Base-by-base conservation (phyloP, 768 basidiomycete genomes). In the Sporobolomyces roseus region DNA sequence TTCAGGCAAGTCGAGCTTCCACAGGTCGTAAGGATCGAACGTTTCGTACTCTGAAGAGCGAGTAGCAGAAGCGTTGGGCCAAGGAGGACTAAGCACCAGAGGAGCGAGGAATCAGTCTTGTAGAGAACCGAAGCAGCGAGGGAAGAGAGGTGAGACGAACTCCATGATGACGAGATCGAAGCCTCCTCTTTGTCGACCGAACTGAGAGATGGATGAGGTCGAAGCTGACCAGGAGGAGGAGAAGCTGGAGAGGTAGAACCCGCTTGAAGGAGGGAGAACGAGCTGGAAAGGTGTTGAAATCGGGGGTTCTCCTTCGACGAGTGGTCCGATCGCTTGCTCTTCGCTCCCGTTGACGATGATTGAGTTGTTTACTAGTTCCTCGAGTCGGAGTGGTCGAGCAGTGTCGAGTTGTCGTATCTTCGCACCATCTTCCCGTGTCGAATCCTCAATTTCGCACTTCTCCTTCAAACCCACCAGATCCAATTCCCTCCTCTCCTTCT, bases 11-110 rank as follows among this genome's bases (percentile, higher is more conserved):
- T 62, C 63, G 1, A 72, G 66, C 4, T 72, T 52, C 71, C 71
- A 72, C 4, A 72, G 43, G 23, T 68, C 63, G 59, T 68, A 72
- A 6, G 71, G 50, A 45, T 72, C 71, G 49, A 72, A 72, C 1
- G 71, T 72, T 16, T 72, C 66, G 63, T 72, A 72, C 45, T 51
- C 46, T 5, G 53, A 17, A 0, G 71, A 64, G 5, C 71, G 62
- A 1, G 63, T 41, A 0, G 66, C 71, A 0, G 71, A 72, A 4
- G 71, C 49, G 45, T 72, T 72, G 0, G 71, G 71, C 71, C 71
- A 72, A 2, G 71, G 71, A 5, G 71, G 71, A 32, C 71, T 72
- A 46, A 12, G 23, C 19, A 10, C 14, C 45, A n/a, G 32, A n/a
- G 51, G n/a, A n/a, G n/a, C n/a, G 45, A 21, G 7, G 4, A 29